These are phyloP conservation scores for Ziziphus jujuba DNA, from an alignment of 306 rosid species.

Conservation along the genomic window DNA sequence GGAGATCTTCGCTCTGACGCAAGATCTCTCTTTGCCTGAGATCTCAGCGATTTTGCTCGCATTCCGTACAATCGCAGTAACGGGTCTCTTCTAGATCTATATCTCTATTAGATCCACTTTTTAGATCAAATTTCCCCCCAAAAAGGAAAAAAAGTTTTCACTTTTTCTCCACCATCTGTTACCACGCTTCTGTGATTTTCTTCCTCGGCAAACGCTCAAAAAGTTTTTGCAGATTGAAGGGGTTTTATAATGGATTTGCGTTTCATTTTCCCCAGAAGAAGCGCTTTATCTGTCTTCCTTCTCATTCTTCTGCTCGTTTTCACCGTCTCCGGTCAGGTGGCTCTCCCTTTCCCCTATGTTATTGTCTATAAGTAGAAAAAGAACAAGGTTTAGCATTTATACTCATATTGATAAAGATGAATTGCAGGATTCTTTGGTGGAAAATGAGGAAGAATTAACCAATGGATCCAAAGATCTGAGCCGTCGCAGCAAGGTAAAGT, in stretches of 20 bases:
- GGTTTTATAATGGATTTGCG: slow-evolving; percentile 35
- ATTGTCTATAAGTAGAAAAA: neutral
- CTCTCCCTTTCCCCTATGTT: slow-evolving; percentile 1
- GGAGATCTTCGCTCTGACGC: slow-evolving; percentile 33
- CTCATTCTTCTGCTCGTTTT: slow-evolving; percentile 28
- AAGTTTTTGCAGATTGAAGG: neutral
- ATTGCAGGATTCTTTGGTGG: slow-evolving; percentile 48
- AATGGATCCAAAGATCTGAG: slow-evolving; percentile 71
- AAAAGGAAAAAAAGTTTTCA: slow-evolving; percentile 5
- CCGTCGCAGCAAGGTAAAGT: slow-evolving; percentile 75
- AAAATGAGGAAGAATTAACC: slow-evolving; percentile 37
- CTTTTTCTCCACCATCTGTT: neutral
- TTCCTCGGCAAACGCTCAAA: neutral
- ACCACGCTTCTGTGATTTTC: neutral
- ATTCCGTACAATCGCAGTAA: neutral
- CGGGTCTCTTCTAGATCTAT: slow-evolving; percentile 4
- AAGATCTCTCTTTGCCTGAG: slow-evolving; percentile 30
- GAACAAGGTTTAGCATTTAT: neutral
- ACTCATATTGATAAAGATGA: slow-evolving; percentile 6
- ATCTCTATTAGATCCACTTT: neutral
- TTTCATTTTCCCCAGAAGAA: slow-evolving; percentile 18
- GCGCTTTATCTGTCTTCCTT: slow-evolving; percentile 21
- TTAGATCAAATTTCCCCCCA: slow-evolving; percentile 22
- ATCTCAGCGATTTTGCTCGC: neutral
- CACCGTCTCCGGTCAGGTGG: slow-evolving; percentile 55